Conservation (phyloP, 202 grass and related monocot genomes). For the Brachypodium distachyon region DNA sequence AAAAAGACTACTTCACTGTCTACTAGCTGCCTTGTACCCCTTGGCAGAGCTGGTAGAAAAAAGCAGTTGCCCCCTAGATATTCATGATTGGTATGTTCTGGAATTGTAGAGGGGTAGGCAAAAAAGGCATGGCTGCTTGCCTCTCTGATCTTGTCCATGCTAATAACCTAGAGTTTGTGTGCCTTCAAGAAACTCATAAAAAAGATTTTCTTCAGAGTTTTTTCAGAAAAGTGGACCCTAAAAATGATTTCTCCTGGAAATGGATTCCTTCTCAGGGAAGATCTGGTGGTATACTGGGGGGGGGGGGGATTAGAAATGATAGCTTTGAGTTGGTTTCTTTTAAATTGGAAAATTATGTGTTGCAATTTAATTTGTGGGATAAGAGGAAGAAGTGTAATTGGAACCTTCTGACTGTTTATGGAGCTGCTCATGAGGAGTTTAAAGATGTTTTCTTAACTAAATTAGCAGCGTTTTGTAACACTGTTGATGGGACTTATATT, state of each 20-base stretch:
- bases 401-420: not conserved
- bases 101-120: not conserved
- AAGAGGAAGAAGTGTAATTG: no score
- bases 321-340: no score
- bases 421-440: not conserved
- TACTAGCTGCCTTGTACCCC: no score
- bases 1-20: no score
- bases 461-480: not conserved
- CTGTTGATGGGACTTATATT: not conserved
- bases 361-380: no score
- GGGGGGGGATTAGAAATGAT: no score
- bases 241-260: no score
- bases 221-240: not conserved
- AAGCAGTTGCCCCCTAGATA: no score
- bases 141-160: not conserved
- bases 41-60: no score
- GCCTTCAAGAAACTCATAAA: not conserved
- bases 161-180: not conserved
- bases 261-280: not conserved
- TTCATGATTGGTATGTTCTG: not conserved
- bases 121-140: not conserved
- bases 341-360: no score
- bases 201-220: not conserved
- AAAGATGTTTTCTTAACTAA: not conserved
- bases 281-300: not conserved